Percentiles rank a stretch among this genome's conserved stretches.
These are phyloP conservation scores for Solanum rostratum DNA, from an alignment of 257 asterid genomes.

Conservation along the genomic window DNA sequence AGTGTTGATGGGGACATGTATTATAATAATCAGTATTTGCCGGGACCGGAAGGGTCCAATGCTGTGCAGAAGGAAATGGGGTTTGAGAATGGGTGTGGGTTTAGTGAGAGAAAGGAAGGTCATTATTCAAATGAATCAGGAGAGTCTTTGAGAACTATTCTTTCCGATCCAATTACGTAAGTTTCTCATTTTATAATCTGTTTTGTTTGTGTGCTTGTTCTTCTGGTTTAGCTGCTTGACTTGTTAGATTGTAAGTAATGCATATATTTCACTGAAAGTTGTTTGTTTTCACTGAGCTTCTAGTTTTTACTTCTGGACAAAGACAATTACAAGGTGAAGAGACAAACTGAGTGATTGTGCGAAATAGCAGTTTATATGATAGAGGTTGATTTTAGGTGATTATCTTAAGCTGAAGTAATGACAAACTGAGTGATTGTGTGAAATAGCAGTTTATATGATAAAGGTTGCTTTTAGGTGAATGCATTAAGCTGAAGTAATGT, in stretches of 20 bases:
- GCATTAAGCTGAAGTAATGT: background rate
- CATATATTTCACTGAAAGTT: background rate
- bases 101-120: conserved; percentile 66
- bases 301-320: background rate
- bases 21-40: conserved; percentile 32
- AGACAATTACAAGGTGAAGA: background rate
- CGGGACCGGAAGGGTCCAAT: conserved; percentile 45
- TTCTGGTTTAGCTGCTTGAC: background rate
- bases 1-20: conserved; percentile 34
- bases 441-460: background rate
- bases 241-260: background rate
- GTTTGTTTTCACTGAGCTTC: background rate
- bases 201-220: background rate
- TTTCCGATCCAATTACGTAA: conserved; percentile 85
- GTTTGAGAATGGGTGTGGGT: conserved; percentile 50
- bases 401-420: background rate
- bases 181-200: conserved; percentile 6
- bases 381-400: background rate
- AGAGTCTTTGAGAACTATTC: conserved; percentile 64
- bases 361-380: background rate
- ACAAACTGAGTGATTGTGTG: background rate
- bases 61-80: conserved; percentile 42
- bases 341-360: background rate
- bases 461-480: background rate
- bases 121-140: conserved; percentile 41